Evolutionary conservation across 2,329 filamentous ascomycete species (phyloP).

Genomic region (Aspergillus thermomutatus): DNA sequence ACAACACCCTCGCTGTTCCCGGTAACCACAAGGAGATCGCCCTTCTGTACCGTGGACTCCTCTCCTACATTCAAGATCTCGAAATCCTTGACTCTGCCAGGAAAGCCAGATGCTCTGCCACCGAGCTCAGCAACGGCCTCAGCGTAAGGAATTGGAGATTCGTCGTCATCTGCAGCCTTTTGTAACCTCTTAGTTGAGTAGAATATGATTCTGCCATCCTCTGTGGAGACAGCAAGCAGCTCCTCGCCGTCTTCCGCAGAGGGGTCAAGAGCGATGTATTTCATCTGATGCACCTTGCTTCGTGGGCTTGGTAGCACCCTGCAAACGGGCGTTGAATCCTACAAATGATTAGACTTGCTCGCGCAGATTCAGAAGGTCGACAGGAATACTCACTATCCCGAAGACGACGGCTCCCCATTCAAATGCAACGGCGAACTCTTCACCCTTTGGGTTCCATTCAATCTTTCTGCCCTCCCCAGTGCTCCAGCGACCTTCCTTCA

Average conservation of each 20-base stretch:
- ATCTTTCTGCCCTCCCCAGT: slow-evolving; percentile 81
- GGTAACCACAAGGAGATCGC: slow-evolving; percentile 60
- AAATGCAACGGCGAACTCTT: slow-evolving; percentile 86
- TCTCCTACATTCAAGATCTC: slow-evolving; percentile 54
- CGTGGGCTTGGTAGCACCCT: slow-evolving; percentile 63
- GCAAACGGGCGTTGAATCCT: slow-evolving; percentile 76
- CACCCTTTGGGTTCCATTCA: slow-evolving; percentile 70
- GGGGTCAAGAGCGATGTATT: slow-evolving; percentile 57
- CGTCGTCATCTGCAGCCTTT: slow-evolving; percentile 42
- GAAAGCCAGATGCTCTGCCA: slow-evolving; percentile 65
- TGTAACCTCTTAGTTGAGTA: slow-evolving; percentile 62
- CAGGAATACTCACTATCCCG: slow-evolving; percentile 59
- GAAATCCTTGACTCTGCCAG: slow-evolving; percentile 84
- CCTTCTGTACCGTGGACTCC: slow-evolving; percentile 29
- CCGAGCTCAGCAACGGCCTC: slow-evolving; percentile 70
- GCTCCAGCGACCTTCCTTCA: slow-evolving; percentile 72
- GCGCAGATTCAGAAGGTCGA: neutral
- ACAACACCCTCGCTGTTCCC: slow-evolving; percentile 82
- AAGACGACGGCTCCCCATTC: slow-evolving; percentile 82
- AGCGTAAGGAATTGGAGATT: slow-evolving; percentile 58
- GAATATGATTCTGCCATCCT: slow-evolving; percentile 83
- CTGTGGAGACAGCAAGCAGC: slow-evolving; percentile 75
- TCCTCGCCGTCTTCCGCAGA: slow-evolving; percentile 49
- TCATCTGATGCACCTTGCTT: slow-evolving; percentile 80
- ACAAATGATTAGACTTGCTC: slow-evolving; percentile 13